phyloP scores from a whole-genome alignment of 129 eudicot genomes.

The Lactuca sativa region DNA sequence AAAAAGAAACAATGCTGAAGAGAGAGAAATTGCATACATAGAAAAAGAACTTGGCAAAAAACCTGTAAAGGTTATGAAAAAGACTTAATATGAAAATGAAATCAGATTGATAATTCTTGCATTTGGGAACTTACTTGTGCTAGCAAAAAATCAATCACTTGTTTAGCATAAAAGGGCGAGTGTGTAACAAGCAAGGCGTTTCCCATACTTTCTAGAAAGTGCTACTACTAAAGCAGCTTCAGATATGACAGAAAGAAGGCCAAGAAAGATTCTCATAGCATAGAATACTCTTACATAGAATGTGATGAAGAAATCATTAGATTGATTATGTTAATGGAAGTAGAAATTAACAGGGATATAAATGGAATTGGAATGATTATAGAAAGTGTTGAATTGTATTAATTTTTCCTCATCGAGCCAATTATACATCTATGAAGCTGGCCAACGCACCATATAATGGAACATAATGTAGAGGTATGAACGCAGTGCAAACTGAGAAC shows the following conservation, averaged over 20 bases:
- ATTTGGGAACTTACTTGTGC: constrained; percentile 70
- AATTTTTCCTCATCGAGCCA: constrained; percentile 90
- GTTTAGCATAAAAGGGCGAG: constrained; percentile 34
- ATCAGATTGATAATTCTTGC: background rate
- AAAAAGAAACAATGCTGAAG: constrained; percentile 17
- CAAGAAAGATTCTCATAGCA: constrained; percentile 84
- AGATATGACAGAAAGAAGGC: constrained; percentile 66
- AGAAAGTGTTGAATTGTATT: constrained; percentile 16
- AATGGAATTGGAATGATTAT: background rate
- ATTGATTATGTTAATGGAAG: constrained; percentile 8
- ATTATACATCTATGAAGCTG: constrained; percentile 50
- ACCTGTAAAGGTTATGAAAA: constrained; percentile 37
- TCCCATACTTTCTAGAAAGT: too few relatives aligned
- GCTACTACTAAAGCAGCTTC: constrained; percentile 67
- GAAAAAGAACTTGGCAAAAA: constrained; percentile 94
- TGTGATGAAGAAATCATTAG: background rate
- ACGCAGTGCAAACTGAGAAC: constrained; percentile 83
- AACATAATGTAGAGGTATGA: constrained; percentile 84
- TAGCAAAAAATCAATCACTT: constrained; percentile 95
- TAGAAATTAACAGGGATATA: background rate
- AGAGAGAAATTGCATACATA: constrained; percentile 93
- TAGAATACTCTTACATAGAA: constrained; percentile 53
- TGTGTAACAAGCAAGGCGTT: too few relatives aligned
- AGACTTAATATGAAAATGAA: too few relatives aligned
- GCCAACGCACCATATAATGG: constrained; percentile 76